Evolutionary conservation across 768 basidiomycete genomes (phyloP), one percentile per base, ranked within the genome.

Genomic region (Steccherinum ochraceum): DNA sequence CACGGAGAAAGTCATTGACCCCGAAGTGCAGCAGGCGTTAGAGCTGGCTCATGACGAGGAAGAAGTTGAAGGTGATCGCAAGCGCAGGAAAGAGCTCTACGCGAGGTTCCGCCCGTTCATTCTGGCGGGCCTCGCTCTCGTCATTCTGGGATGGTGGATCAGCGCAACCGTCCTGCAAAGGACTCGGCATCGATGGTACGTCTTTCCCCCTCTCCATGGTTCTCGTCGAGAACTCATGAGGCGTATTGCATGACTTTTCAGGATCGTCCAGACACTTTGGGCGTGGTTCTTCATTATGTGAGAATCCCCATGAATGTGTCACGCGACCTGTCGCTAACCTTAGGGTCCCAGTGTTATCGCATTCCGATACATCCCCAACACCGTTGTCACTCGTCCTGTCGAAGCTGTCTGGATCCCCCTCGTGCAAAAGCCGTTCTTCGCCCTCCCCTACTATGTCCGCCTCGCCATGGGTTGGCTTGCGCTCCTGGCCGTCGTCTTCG

Each of bases 91-190:
- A 40, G 24, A 25, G 27, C 24, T 53, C 26, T 60, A 53, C 49
- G 43, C 46, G 18, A 50, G 53, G 25, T 48, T 56, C 44, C 62
- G 69, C n/a, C 60, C 63, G 7, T 46, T 67, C 58, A 54, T 81
- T 44, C 69, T 90, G 27, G 66, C 64, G 44, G 79, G 58, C 13
- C 55, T 84, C 0, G 84, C 83, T 10, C 59, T 72, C 12, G 62
- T 83, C 46, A 88, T 93, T 56, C 70, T 91, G 40, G 89, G 78
- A 40, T 93, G 89, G 89, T 93, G 89, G 89, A 82, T 93, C 27
- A 84, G 83, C 53, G 69, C 89, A 7, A 89, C 80, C 0, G 64
- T 89, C 12, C 67, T 92, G 45, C 58, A 71, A 49, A 80, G 74
- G 4, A 91, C 90, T 2, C 79, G 89, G 47, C 83, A 79, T 65